These are phyloP conservation scores for Zhuliangozyma parablackwelliae DNA, from an alignment of 1,139 yeast species.

Conservation along the genomic window DNA sequence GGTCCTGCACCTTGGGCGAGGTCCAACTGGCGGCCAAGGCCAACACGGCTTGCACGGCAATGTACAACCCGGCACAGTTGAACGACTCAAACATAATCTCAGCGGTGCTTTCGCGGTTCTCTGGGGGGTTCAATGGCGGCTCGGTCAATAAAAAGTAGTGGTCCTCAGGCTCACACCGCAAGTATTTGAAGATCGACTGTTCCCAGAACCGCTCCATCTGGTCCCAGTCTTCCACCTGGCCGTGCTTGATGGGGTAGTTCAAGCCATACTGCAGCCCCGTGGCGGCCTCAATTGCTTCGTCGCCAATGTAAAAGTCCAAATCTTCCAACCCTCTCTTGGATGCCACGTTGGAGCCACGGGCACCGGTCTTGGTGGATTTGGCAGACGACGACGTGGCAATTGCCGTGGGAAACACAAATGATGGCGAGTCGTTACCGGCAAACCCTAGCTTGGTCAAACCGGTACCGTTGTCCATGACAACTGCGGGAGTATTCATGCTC, in stretches of 20 bases:
- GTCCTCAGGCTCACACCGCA: slow-evolving; percentile 98
- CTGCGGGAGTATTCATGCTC: slow-evolving; percentile 82
- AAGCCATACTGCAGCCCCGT: slow-evolving; percentile 87
- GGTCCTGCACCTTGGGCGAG: slow-evolving; percentile 87
- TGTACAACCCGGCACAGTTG: slow-evolving; percentile 96
- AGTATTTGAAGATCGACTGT: slow-evolving; percentile 88
- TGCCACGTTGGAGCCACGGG: slow-evolving; percentile 48
- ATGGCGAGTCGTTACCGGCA: slow-evolving; percentile 98
- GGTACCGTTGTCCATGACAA: slow-evolving; percentile 98
- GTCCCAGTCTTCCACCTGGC: slow-evolving; percentile 98
- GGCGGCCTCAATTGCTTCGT: slow-evolving; percentile 87
- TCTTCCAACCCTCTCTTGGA: slow-evolving; percentile 91
- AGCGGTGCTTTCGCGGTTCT: slow-evolving; percentile 96
- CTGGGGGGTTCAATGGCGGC: slow-evolving; percentile 98
- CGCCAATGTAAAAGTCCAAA: slow-evolving; percentile 91
- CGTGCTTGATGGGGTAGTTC: slow-evolving; percentile 91
- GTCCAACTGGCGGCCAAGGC: slow-evolving; percentile 99
- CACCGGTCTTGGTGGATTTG: slow-evolving; percentile 26
- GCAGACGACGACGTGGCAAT: slow-evolving; percentile 69
- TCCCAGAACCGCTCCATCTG: slow-evolving; percentile 99
- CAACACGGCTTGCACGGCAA: slow-evolving; percentile 97
- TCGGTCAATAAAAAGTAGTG: slow-evolving; percentile 93
- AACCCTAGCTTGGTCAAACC: slow-evolving; percentile 96
- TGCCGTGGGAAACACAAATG: slow-evolving; percentile 96
- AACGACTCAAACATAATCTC: slow-evolving; percentile 98